Base-by-base conservation (phyloP, 1,284 basidiomycete genomes). In the Gomphus bonarii region DNA sequence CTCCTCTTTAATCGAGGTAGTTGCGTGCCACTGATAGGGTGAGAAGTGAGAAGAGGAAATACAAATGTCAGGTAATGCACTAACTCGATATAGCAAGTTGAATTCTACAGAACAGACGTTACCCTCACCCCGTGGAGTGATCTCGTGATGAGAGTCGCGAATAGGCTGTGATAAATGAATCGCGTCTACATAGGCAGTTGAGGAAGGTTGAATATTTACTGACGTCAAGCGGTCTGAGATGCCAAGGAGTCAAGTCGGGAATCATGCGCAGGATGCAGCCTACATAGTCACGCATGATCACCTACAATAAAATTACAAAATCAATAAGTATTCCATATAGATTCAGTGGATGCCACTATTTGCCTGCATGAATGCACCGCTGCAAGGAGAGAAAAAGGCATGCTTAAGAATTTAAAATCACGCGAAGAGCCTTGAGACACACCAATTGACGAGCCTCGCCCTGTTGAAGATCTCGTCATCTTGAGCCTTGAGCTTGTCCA, bases 1-100 rank as follows among this genome's bases (percentile, higher is more conserved):
- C 64, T 87, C 85, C 58, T 91, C 89, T 58, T 77, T 74, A 20
- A 68, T 64, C 42, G 84, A 87, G 0, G 84, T 84, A 0, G 87
- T 86, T 1, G 86, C 80, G 57, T 91, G 88, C 88, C 87, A 90
- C 57, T 58, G 4, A 28, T 9, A 51, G 30, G 43, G 22, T 28
- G 22, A 7, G 49, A n/a, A 12, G 28, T 50, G 6, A 50, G 48
- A 9, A 31, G 12, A n/a, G 3, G 28, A 6, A 31, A 10, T 48
- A 14, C 16, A 3, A 14, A 18, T 25, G 16, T 9, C 28, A 30
- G 38, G 44, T 46, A 20, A 28, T 1, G n/a, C 9, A 30, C 57
- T n/a, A 33, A 58, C 60, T 30, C 76, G 67, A 62, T 80, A 81
- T 3, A 80, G 68, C 16, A 78, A 60, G 62, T 78, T 79, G 66